Conservation (phyloP, 371 early-diverging fungal species). For the Lichtheimia ornata region DNA sequence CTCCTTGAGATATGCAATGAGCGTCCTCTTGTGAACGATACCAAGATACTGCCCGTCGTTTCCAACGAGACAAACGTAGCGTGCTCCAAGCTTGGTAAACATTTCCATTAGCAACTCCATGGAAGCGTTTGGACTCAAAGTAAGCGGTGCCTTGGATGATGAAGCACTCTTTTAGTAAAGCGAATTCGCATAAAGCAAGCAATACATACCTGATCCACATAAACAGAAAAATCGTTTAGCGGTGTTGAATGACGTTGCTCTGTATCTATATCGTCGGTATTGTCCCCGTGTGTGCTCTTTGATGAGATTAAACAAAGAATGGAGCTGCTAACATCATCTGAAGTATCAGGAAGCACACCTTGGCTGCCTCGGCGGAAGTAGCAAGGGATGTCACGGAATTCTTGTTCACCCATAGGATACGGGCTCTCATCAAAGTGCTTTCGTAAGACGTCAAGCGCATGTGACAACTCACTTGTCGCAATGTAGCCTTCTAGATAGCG, state of each 20-base stretch:
- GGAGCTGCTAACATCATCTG: neutral
- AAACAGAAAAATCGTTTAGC: conserved; percentile 67
- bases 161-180: conserved; percentile 1
- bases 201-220: conserved; percentile 69
- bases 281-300: neutral
- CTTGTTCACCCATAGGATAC: conserved; percentile 34
- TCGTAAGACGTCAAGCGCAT: conserved; percentile 62
- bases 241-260: conserved; percentile 3
- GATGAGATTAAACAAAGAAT: conserved; percentile 2
- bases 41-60: conserved; percentile 67
- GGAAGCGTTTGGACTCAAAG: conserved; percentile 71
- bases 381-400: conserved; percentile 30
- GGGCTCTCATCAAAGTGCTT: conserved; percentile 24
- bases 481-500: conserved; percentile 82
- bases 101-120: conserved; percentile 89
- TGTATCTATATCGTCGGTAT: conserved; percentile 5
- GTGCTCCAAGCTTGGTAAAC: conserved; percentile 81
- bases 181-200: neutral
- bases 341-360: neutral
- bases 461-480: conserved; percentile 79
- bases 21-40: conserved; percentile 74
- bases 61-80: conserved; percentile 61
- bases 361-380: conserved; percentile 24
- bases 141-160: conserved; percentile 68
- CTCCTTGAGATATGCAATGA: conserved; percentile 68